Base-by-base conservation (phyloP, 768 basidiomycete species). In the Calocera cornea region DNA sequence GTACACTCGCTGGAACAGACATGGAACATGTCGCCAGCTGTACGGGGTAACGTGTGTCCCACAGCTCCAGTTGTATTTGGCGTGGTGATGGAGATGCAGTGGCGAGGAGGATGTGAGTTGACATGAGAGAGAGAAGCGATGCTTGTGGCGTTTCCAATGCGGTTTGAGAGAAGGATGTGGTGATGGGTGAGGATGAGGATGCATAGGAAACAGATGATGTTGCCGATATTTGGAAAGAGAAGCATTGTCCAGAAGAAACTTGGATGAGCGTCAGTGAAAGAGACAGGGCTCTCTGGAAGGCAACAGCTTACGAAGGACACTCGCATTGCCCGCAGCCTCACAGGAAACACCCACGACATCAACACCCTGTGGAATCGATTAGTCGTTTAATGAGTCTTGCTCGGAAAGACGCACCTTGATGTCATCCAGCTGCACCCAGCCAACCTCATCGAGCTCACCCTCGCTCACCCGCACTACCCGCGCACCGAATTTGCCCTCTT, bases 141-240 rank as follows among this genome's bases (percentile, higher is more conserved):
- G 54, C 54, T 33, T 60, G 54, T 16, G 54, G 54, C 2, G 31
- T 10, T 5, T 27, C 54, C 19, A 22, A 29, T 33, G 54, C 2
- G 2, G 54, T 29, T 60, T 60, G 14, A 5, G 54, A 22, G 8
- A 60, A 7, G 54, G 54, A 27, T 27, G 31, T 60, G 14, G 2
- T 60, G 24, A 60, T 60, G 24, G 54, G 54, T 29, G 54, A 2
- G 14, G 54, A 22, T 11, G 54, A 16, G 5, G 31, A 33, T 19
- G 31, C 2, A 27, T 33, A 60, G 31, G 54, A 60, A 8, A 60
- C 54, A 16, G 54, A 60, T 12, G 54, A 60, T 31, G 54, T 29
- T 27, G 54, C 54, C 54, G 54, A 60, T 29, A 60, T 60, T 29
- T 60, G 54, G 27, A 60, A 33, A 16, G 54, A 60, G 54, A 60